Evolutionary conservation across 108 stramenopile genomes (phyloP), one percentile per base, ranked within the genome.

Genomic region (Stephanodiscus triporus): DNA sequence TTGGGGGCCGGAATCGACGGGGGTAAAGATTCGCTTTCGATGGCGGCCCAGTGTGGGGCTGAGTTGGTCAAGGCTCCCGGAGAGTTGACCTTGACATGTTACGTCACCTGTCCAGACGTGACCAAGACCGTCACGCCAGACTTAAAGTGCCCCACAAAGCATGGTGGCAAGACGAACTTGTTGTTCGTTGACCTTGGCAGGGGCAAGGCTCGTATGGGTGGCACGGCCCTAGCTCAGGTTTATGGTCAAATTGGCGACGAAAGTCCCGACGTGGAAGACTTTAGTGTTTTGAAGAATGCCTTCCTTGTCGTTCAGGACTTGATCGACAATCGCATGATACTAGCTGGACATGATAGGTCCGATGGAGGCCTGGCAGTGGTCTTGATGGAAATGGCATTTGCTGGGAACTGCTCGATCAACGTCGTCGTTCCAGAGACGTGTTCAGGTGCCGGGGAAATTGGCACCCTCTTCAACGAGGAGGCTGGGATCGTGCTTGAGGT

Each of bases 1-100:
- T 82, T 98, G 49, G 97, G 97, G 29, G 87, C 92, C 30, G 94
- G 96, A 51, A 97, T 99, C 73, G 99, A 99, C 77, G 99, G 99
- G 37, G 99, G 99, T 16, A 99, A 99, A 77, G 99, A 99, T 77
- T 98, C 98, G 9, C 91, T 99, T 37, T 97, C 97, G 66, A 99
- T 99, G 99, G 99, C 99, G 19, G 99, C 98, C 36, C 78, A 87
- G 74, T 95, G 91, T 74, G 96, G 95, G 43, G 90, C 90, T 6
- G 98, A 98, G 77, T 79, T 97, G 20, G 97, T 98, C 59, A 98
- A 98, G 85, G 94, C 97, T 36, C 99, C 99, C 22, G 99, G 99
- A 32, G 96, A 98, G 75, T 80, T 99, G 42, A 94, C 96, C 24
- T 75, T 99, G 75, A 97, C 98, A 29, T 95, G 91, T 75, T 97